Evolutionary conservation across 192 early-diverging fungal species (phyloP).

Genomic region (Entomortierella parvispora): DNA sequence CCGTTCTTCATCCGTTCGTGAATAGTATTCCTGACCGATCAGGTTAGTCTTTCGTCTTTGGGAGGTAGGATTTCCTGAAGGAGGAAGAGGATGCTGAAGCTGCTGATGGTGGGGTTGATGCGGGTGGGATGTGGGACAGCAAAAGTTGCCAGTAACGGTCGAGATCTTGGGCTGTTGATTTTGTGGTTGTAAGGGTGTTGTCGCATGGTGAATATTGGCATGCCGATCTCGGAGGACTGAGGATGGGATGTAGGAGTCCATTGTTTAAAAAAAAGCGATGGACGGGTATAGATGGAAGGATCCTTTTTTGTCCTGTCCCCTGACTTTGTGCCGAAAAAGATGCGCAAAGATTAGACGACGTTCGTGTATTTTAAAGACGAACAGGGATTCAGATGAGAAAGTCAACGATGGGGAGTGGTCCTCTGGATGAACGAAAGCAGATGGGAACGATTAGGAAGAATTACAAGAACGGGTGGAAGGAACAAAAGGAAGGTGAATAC

Average conservation of each 20-base stretch:
- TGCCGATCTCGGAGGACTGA: conserved; percentile 15
- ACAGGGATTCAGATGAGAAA: background rate
- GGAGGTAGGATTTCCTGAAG: background rate
- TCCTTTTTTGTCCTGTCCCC: background rate
- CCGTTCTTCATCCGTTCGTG: background rate
- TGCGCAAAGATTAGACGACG: no score
- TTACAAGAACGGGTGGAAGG: background rate
- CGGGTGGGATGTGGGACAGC: background rate
- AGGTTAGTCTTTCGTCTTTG: background rate
- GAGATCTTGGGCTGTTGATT: background rate
- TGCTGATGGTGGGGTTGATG: background rate
- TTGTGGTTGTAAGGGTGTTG: conserved; percentile 9
- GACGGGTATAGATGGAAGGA: background rate
- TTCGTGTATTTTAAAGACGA: background rate
- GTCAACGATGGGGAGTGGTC: no score
- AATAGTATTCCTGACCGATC: background rate
- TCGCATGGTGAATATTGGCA: background rate
- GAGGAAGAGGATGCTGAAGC: background rate
- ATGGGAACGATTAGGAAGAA: background rate
- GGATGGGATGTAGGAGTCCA: conserved; percentile 30
- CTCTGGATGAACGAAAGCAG: background rate
- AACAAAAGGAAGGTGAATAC: background rate
- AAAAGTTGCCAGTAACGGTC: no score
- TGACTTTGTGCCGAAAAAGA: conserved; percentile 5
- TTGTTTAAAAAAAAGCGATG: conserved; percentile 3